Percentiles rank a stretch among this genome's conserved stretches.
Conservation (phyloP, 1,284 basidiomycete genomes). For the Sporisorium sorghi region DNA sequence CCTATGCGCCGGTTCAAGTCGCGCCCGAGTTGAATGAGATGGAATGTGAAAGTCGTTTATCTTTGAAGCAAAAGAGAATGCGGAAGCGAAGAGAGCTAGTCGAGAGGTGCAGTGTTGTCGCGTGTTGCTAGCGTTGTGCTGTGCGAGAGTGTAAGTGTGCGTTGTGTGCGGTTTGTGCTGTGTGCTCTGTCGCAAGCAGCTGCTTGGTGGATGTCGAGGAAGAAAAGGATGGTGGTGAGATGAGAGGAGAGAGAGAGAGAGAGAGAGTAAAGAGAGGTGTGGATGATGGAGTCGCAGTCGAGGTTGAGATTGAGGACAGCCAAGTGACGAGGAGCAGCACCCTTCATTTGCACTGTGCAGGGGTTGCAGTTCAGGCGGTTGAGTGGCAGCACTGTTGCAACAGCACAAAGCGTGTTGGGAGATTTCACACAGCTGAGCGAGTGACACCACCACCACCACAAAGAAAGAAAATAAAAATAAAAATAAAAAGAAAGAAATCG, state of each 20-base stretch:
- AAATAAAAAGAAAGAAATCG: not conserved
- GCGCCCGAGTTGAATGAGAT: not conserved
- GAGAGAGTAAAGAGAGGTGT: not conserved
- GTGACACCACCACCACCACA: too few species aligned
- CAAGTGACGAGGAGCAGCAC: not conserved
- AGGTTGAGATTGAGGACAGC: not conserved
- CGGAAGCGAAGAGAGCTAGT: not conserved
- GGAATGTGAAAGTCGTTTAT: not conserved
- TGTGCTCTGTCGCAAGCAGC: not conserved
- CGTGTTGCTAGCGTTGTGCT: not conserved
- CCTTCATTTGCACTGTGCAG: not conserved
- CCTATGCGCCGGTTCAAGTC: not conserved
- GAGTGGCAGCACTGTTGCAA: not conserved
- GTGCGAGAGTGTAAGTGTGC: not conserved
- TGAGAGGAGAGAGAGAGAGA: not conserved
- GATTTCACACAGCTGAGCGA: not conserved
- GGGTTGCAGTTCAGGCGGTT: not conserved
- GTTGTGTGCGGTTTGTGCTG: not conserved
- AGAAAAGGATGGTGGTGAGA: not conserved
- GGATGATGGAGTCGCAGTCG: not conserved
- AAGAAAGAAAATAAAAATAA: too few species aligned
- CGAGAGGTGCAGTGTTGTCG: slow-evolving; percentile 1
- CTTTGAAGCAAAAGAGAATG: too few species aligned
- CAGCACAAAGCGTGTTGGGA: slow-evolving; percentile 1
- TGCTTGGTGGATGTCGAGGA: not conserved